Evolutionary conservation across 345 rosid species (phyloP), one percentile per base, ranked within the genome.

Genomic region (Aquilaria sinensis): DNA sequence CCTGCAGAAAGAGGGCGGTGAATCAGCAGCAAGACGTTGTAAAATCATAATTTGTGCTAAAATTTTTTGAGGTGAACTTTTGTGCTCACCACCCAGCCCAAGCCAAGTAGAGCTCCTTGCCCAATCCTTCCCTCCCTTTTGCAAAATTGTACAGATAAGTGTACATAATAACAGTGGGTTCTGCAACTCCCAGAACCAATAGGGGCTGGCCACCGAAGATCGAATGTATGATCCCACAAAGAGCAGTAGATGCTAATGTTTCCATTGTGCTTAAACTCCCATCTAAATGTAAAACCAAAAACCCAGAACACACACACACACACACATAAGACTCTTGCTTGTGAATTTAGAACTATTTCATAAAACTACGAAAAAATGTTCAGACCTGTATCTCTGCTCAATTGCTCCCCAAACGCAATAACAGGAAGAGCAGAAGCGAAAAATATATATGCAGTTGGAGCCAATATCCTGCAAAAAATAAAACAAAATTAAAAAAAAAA

Each of bases 351-450:
- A 15, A 65, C 15, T 1, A 14, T 51, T 55, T 16, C 30, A 47
- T 46, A 37, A 31, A 30, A 31, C 43, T 57, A 5, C 9, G 10
- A 32, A 56, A 49, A 31, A 50, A 2, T 8, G 41, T 49, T 9
- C 14, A 48, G 31, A 83, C 95, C 92, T 65, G 97, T 90, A n/a
- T 85, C 85, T 59, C 90, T 76, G 61, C 85, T 82, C 5, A 90
- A 79, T 63, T 88, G 97, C 71, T 90, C 96, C 1, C 97, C 97
- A 12, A 90, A 90, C 13, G 96, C 92, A 3, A 90, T 78, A 43
- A 90, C 97, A 7, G 93, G 97, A 66, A 90, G 81, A 3, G 93
- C 89, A 58, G 96, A 90, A 10, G 97, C 96, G 45, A 88, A 90
- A 73, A 83, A 87, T 7, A 84, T 90, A 62, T 87, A 90, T n/a